Percentiles rank a stretch among this genome's conserved stretches.
These are phyloP conservation scores for Pichia sp. DNA, from an alignment of 1,139 yeast species.

Conservation along the genomic window DNA sequence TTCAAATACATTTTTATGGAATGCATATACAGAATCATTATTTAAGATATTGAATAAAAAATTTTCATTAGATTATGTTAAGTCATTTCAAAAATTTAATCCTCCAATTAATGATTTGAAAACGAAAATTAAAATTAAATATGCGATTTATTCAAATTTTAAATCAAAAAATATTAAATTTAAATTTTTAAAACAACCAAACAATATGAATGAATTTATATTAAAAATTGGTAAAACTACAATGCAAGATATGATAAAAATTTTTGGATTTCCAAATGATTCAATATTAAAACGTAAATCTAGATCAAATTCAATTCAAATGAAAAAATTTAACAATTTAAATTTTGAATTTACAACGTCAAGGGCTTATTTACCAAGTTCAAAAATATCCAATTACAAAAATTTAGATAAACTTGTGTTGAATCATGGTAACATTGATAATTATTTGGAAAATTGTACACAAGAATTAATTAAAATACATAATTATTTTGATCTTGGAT, in stretches of 20 bases:
- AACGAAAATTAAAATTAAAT: not conserved
- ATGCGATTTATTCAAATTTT: not conserved
- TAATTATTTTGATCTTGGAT: constrained; percentile 48
- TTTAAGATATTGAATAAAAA: not conserved
- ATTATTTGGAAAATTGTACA: constrained; percentile 1
- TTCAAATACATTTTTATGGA: constrained; percentile 3
- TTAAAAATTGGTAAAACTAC: constrained; percentile 38
- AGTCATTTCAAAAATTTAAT: not conserved
- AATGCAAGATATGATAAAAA: constrained; percentile 43
- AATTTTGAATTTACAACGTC: constrained; percentile 33
- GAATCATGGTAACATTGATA: not conserved
- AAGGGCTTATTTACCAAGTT: constrained; percentile 7
- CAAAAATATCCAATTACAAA: not conserved
- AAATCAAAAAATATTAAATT: not conserved
- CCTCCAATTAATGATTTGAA: not conserved
- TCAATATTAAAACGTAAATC: constrained; percentile 37
- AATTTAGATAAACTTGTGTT: not conserved
- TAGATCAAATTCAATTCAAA: constrained; percentile 5
- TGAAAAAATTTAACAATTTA: constrained; percentile 31
- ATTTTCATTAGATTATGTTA: constrained; percentile 1
- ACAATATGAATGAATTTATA: constrained; percentile 3
- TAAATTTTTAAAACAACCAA: constrained; percentile 6
- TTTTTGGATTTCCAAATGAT: constrained; percentile 55
- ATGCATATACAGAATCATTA: not conserved
- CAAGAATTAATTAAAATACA: constrained; percentile 36